Evolutionary conservation across 768 basidiomycete genomes (phyloP).

Genomic region (Sarcodon aspratus): DNA sequence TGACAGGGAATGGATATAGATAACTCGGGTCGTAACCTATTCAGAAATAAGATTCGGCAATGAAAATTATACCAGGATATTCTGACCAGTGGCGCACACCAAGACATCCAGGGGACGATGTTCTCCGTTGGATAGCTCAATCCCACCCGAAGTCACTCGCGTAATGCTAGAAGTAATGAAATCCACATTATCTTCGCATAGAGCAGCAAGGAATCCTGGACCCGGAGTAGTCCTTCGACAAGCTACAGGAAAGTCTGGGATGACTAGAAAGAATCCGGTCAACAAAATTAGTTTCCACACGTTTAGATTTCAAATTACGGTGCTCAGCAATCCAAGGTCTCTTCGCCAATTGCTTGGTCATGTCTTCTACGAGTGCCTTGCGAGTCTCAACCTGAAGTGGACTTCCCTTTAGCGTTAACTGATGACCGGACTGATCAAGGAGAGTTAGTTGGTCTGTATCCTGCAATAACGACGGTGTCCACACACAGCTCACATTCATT

Average conservation of each 20-base stretch:
- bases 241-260: conserved; percentile 45
- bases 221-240: conserved; percentile 61
- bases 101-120: conserved; percentile 46
- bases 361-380: conserved; percentile 28
- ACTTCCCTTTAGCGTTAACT: conserved; percentile 29
- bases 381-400: conserved; percentile 24
- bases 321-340: conserved; percentile 53
- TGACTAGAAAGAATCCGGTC: conserved; percentile 1
- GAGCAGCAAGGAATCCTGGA: conserved; percentile 55
- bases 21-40: conserved; percentile 43
- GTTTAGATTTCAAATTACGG: conserved; percentile 18
- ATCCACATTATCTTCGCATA: conserved; percentile 53
- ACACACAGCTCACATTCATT: conserved; percentile 29
- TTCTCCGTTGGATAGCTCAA: conserved; percentile 44
- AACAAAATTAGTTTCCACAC: too few species aligned
- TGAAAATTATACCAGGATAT: not conserved
- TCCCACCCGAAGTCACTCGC: conserved; percentile 39
- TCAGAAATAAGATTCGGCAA: not conserved
- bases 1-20: conserved; percentile 35
- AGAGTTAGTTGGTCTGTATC: not conserved
- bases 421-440: conserved; percentile 23
- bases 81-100: conserved; percentile 52
- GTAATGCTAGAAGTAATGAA: conserved; percentile 41
- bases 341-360: conserved; percentile 38
- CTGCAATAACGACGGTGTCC: not conserved